Percentiles rank a stretch among this genome's conserved stretches.
Evolutionary conservation across 1,139 yeast species (phyloP).

Genomic region (Wickerhamomyces sp.): DNA sequence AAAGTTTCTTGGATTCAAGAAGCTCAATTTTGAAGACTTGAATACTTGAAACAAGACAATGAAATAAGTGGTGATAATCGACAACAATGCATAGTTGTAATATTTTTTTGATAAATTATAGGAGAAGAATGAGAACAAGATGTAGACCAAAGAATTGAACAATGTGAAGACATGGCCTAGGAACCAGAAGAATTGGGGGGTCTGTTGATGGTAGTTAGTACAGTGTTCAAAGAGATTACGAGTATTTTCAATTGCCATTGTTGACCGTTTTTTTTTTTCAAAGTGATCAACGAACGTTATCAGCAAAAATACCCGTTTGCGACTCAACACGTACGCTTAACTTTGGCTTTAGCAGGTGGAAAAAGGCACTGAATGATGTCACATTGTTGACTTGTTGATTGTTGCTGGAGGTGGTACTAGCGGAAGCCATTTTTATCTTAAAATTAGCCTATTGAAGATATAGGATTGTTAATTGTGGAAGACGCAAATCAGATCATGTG

Average conservation of each 20-base stretch:
- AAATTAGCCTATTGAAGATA: neutral
- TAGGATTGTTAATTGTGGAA: too few relatives aligned
- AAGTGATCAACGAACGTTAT: too few relatives aligned
- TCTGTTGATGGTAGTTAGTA: slow-evolving; percentile 10
- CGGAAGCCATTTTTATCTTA: neutral
- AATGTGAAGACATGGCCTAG: slow-evolving; percentile 69
- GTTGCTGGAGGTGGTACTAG: neutral
- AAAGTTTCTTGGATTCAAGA: slow-evolving; percentile 29
- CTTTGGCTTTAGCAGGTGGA: slow-evolving; percentile 9
- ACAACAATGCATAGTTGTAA: slow-evolving; percentile 54
- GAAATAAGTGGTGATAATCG: slow-evolving; percentile 62
- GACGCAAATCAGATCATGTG: neutral
- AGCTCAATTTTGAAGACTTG: slow-evolving; percentile 25
- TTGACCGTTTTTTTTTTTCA: too few relatives aligned
- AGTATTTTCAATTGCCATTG: too few relatives aligned
- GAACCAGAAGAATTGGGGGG: slow-evolving; percentile 36
- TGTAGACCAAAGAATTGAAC: slow-evolving; percentile 46
- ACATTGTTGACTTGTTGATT: neutral
- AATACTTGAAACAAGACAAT: slow-evolving; percentile 54
- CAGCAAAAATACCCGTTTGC: too few relatives aligned
- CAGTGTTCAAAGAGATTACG: too few relatives aligned
- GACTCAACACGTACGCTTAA: slow-evolving; percentile 5
- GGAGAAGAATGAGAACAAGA: slow-evolving; percentile 35
- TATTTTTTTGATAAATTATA: slow-evolving; percentile 30
- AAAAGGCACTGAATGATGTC: slow-evolving; percentile 4